Base-by-base conservation (phyloP, 345 rosid species). In the Firmiana major region DNA sequence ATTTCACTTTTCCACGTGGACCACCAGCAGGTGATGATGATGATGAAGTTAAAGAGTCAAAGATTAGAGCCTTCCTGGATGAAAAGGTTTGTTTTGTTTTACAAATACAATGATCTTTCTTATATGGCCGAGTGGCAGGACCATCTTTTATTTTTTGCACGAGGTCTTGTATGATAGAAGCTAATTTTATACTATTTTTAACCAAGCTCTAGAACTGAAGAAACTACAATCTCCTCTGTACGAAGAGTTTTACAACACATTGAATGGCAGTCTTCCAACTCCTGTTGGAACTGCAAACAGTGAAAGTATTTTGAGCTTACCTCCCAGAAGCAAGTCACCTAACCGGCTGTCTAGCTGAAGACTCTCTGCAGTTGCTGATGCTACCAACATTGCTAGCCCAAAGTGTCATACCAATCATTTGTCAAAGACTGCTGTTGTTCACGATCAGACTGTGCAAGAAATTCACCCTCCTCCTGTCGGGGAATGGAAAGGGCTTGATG, bases 31-130 rank as follows among this genome's bases (percentile, higher is more conserved):
- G 85, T 6, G 97, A 94, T 78, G 98, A 93, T 34, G 93, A 90
- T 31, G 34, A 31, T 67, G 94, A 94, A 84, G 85, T 86, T 75
- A 89, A 93, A n/a, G 95, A 92, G 85, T 83, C 91, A 79, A 94
- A 93, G 84, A 93, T 93, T 81, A 93, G 84, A 79, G 93, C 93
- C 57, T 94, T 93, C 83, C 77, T 94, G 78, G 98, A 87, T 86
- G 98, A 90, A 79, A 94, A 94, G 95, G 97, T 90, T 82, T 66
- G 5, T 40, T 40, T 60, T 31, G 69, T 15, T 71, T 63, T 54
- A 4, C 57, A n/a, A 36, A 42, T 36, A 17, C 59, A 70, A 16
- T 28, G 49, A 86, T 49, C 55, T 24, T 58, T 21, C 36, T 36
- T 49, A 34, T 45, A n/a, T 64, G 66, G 60, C 46, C 65, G 63